These are phyloP conservation scores for Rhodotorula paludigena DNA, from an alignment of 768 basidiomycete genomes.

Conservation along the genomic window DNA sequence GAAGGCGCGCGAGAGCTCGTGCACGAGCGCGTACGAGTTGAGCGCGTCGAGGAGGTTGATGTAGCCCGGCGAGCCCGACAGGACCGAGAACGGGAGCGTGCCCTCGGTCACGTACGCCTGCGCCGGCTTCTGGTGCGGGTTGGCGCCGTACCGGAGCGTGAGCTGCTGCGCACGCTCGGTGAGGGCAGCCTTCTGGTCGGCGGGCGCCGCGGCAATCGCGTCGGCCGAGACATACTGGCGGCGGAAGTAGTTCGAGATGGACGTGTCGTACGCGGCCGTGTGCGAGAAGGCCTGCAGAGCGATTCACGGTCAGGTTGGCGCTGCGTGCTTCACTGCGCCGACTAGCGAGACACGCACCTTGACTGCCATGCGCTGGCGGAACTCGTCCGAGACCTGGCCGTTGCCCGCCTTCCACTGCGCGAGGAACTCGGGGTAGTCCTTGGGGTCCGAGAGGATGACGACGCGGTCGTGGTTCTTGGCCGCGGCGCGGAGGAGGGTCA, in stretches of 20 bases:
- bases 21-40: conserved; percentile 93
- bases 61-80: conserved; percentile 92
- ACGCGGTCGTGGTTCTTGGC: conserved; percentile 87
- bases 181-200: conserved; percentile 59
- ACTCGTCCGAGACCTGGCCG: conserved; percentile 66
- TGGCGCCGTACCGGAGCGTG: conserved; percentile 86
- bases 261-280: conserved; percentile 90
- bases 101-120: conserved; percentile 88
- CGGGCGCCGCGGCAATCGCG: conserved; percentile 47
- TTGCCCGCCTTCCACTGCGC: conserved; percentile 66
- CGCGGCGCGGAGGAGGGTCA: conserved; percentile 92
- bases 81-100: conserved; percentile 86
- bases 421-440: conserved; percentile 79
- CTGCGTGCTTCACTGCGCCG: too few species aligned
- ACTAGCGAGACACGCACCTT: conserved; percentile 30
- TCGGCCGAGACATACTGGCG: conserved; percentile 89
- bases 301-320: too few species aligned
- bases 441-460: conserved; percentile 65
- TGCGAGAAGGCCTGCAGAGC: conserved; percentile 81
- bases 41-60: conserved; percentile 97
- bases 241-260: conserved; percentile 93
- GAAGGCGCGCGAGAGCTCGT: conserved; percentile 82
- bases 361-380: conserved; percentile 76
- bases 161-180: conserved; percentile 68
- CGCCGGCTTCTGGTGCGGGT: conserved; percentile 97